Evolutionary conservation across 75 land plant genomes (phyloP).

Genomic region (Larix kaempferi): DNA sequence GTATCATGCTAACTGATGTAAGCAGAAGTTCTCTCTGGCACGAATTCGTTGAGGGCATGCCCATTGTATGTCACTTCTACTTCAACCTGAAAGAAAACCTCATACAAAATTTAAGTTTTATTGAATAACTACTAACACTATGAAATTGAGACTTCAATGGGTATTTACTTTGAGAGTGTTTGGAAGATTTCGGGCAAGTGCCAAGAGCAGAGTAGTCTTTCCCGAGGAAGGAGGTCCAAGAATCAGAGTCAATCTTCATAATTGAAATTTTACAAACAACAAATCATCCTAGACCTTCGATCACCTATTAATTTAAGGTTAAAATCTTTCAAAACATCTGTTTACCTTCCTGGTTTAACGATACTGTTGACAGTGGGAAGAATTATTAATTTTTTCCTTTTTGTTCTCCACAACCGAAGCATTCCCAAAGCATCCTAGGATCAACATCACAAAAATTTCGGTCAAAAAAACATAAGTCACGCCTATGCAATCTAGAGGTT

Average conservation of each 20-base stretch:
- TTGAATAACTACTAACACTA: too few species aligned
- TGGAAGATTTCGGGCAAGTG: conserved; percentile 63
- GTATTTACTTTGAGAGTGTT: conserved; percentile 38
- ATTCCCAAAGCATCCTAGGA: not conserved
- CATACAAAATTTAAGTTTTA: too few species aligned
- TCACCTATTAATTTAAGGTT: not conserved
- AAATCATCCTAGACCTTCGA: not conserved
- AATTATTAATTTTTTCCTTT: conserved; percentile 45
- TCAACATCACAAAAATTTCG: too few species aligned
- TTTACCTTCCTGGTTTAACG: conserved; percentile 69
- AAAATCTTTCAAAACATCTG: not conserved
- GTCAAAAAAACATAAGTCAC: too few species aligned
- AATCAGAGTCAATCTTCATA: conserved; percentile 65
- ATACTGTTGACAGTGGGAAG: conserved; percentile 68
- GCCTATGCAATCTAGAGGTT: too few species aligned
- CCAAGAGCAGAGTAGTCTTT: conserved; percentile 65
- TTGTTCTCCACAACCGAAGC: conserved; percentile 14
- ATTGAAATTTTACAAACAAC: not conserved
- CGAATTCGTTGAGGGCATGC: conserved; percentile 41
- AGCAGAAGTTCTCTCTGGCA: conserved; percentile 46
- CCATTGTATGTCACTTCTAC: conserved; percentile 61
- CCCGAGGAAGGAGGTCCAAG: conserved; percentile 78
- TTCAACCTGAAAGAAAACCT: conserved; percentile 14
- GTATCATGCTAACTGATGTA: conserved; percentile 56
- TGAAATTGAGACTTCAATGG: too few species aligned